Evolutionary conservation across 176 grass and related monocot genomes (phyloP).

Genomic region (Oryza coarctata): DNA sequence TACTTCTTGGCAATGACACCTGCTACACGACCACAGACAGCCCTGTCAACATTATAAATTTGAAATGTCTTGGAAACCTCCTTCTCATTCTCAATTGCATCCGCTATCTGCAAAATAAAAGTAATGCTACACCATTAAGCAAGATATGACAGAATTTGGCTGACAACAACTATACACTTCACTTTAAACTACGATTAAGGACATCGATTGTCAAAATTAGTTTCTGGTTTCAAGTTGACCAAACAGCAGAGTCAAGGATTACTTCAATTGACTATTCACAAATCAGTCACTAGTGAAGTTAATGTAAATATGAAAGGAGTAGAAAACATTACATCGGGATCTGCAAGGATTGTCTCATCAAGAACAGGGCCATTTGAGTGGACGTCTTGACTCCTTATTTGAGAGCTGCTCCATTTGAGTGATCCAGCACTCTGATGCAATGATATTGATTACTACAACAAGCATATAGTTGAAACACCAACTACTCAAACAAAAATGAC

Average conservation of each 20-base stretch:
- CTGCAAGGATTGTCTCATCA: slow-evolving; percentile 85
- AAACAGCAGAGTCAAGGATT: neutral
- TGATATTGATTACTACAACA: slow-evolving; percentile 26
- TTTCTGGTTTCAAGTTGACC: slow-evolving; percentile 25
- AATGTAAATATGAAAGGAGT: slow-evolving; percentile 15
- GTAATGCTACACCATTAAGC: slow-evolving; percentile 29
- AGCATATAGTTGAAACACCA: slow-evolving; percentile 32
- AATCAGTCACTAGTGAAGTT: slow-evolving; percentile 35
- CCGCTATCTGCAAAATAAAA: slow-evolving; percentile 62
- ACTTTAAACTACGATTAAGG: slow-evolving; percentile 20
- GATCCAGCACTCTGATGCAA: slow-evolving; percentile 72
- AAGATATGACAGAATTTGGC: neutral
- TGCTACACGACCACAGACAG: slow-evolving; percentile 88
- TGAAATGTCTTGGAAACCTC: slow-evolving; percentile 73
- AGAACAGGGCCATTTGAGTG: slow-evolving; percentile 95
- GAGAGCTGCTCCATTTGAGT: slow-evolving; percentile 84
- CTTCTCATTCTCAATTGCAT: slow-evolving; percentile 92
- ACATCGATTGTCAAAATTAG: slow-evolving; percentile 15
- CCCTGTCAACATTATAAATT: slow-evolving; percentile 97
- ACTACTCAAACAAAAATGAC: slow-evolving; percentile 19
- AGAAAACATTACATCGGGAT: slow-evolving; percentile 62
- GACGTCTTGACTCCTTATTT: slow-evolving; percentile 92
- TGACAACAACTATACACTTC: slow-evolving; percentile 13
- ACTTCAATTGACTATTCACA: slow-evolving; percentile 13
- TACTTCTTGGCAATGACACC: slow-evolving; percentile 99